Evolutionary conservation across 2,329 filamentous ascomycete species (phyloP).

Genomic region (Daldinia sp.): DNA sequence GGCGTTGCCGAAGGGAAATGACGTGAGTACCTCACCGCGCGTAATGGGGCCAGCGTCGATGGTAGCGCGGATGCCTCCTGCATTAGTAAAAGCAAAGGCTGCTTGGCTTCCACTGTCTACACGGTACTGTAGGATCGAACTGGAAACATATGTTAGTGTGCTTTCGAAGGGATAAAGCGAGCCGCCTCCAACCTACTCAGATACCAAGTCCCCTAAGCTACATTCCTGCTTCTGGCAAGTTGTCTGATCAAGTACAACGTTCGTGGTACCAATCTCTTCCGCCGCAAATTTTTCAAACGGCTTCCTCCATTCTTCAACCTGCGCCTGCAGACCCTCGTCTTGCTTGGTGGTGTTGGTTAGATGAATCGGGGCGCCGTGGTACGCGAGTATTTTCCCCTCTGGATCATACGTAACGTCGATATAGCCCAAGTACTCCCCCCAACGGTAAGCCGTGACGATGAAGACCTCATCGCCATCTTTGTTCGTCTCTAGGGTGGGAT

Average conservation of each 20-base stretch:
- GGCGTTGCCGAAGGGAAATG: slow-evolving; percentile 75
- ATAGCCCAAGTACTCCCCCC: slow-evolving; percentile 76
- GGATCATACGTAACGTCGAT: slow-evolving; percentile 74
- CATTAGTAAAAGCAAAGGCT: slow-evolving; percentile 72
- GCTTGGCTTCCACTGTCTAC: slow-evolving; percentile 60
- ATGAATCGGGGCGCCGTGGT: slow-evolving; percentile 73
- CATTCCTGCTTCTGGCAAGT: slow-evolving; percentile 71
- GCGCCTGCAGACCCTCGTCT: slow-evolving; percentile 67
- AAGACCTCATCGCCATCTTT: slow-evolving; percentile 74
- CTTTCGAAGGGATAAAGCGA: background rate
- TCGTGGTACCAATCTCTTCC: slow-evolving; percentile 66
- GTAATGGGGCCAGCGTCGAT: slow-evolving; percentile 73
- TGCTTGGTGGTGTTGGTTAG: slow-evolving; percentile 70
- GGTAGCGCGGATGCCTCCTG: slow-evolving; percentile 72
- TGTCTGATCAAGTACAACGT: slow-evolving; percentile 69
- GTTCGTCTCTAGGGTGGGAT: slow-evolving; percentile 73
- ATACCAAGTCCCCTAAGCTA: slow-evolving; percentile 66
- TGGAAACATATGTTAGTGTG: slow-evolving; percentile 42
- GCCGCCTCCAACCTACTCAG: slow-evolving; percentile 56
- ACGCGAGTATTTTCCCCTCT: slow-evolving; percentile 70
- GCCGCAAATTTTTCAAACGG: slow-evolving; percentile 72
- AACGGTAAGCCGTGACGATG: slow-evolving; percentile 74
- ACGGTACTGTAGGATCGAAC: slow-evolving; percentile 72
- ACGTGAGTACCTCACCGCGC: slow-evolving; percentile 71
- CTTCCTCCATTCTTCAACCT: slow-evolving; percentile 69